These are phyloP conservation scores for Monosporascus ibericus DNA, from an alignment of 2,329 filamentous ascomycete genomes.

Conservation along the genomic window DNA sequence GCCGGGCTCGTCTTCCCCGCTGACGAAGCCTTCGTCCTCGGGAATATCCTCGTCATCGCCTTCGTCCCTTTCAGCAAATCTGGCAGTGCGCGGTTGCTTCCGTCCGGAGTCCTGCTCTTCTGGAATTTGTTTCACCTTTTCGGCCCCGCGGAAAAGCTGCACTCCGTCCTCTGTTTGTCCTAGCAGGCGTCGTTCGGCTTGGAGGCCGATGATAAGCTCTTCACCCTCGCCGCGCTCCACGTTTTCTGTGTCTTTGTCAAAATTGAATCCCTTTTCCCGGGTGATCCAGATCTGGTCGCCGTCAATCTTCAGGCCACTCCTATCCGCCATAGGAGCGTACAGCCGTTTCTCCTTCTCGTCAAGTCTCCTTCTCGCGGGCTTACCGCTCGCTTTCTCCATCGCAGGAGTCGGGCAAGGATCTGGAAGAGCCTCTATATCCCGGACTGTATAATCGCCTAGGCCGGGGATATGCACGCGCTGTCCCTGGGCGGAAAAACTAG, in stretches of 20 bases:
- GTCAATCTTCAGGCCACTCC: conserved; percentile 90
- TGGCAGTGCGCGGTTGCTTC: conserved; percentile 51
- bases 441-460: conserved; percentile 80
- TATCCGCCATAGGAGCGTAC: conserved; percentile 97
- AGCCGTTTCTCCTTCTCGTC: conserved; percentile 96
- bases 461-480: conserved; percentile 90
- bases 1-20: conserved; percentile 46
- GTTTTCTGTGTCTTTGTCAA: conserved; percentile 60
- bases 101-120: conserved; percentile 56
- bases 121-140: conserved; percentile 54
- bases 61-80: conserved; percentile 56
- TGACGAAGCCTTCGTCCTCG: conserved; percentile 48
- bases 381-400: conserved; percentile 82
- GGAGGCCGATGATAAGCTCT: conserved; percentile 85
- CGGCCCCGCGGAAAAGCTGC: conserved; percentile 76
- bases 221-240: conserved; percentile 86
- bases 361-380: conserved; percentile 70
- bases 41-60: conserved; percentile 40
- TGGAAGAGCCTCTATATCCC: conserved; percentile 78
- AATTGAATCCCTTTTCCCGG: conserved; percentile 66
- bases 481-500: conserved; percentile 81
- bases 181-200: conserved; percentile 73
- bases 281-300: conserved; percentile 94
- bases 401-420: conserved; percentile 93
- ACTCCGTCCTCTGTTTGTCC: conserved; percentile 79